These are phyloP conservation scores for Casuarina cunninghamiana DNA, from an alignment of 306 rosid genomes.

Conservation along the genomic window DNA sequence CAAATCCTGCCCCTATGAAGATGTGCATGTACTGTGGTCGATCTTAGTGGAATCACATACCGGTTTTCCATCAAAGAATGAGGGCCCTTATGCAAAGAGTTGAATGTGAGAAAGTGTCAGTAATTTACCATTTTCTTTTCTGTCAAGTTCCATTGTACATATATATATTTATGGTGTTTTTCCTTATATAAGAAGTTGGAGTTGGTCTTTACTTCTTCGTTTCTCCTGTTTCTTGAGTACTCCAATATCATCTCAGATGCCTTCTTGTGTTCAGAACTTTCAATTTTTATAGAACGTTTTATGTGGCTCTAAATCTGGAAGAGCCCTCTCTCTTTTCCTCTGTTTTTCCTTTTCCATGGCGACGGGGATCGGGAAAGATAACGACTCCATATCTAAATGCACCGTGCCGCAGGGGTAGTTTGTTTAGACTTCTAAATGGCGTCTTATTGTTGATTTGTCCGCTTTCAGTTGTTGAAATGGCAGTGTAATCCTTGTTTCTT, in stretches of 20 bases:
- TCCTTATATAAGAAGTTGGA: slow-evolving; percentile 19
- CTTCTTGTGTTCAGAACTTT: slow-evolving; percentile 5
- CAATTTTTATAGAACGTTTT: slow-evolving; percentile 24
- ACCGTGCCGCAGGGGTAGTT: neutral
- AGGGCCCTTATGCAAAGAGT: slow-evolving; percentile 21
- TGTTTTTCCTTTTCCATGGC: neutral
- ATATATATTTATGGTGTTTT: slow-evolving; percentile 30
- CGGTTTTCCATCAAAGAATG: slow-evolving; percentile 52
- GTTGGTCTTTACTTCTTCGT: neutral
- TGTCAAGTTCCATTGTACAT: slow-evolving; percentile 29
- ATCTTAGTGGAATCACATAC: slow-evolving; percentile 81
- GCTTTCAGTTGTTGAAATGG: slow-evolving; percentile 52
- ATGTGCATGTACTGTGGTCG: slow-evolving; percentile 91
- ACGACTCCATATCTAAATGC: slow-evolving; percentile 3
- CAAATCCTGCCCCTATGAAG: slow-evolving; percentile 82
- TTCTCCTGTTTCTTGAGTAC: slow-evolving; percentile 6
- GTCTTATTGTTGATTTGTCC: slow-evolving; percentile 49
- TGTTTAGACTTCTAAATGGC: neutral
- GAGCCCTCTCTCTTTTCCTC: neutral
- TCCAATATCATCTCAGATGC: slow-evolving; percentile 4
- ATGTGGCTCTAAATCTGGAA: slow-evolving; percentile 14
- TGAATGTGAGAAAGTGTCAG: slow-evolving; percentile 31
- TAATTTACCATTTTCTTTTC: slow-evolving; percentile 29
- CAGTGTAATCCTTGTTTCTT: slow-evolving; percentile 30
- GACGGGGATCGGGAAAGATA: neutral